Evolutionary conservation across 2,329 filamentous ascomycete species (phyloP).

Genomic region (Paraconiothyrium brasiliense): DNA sequence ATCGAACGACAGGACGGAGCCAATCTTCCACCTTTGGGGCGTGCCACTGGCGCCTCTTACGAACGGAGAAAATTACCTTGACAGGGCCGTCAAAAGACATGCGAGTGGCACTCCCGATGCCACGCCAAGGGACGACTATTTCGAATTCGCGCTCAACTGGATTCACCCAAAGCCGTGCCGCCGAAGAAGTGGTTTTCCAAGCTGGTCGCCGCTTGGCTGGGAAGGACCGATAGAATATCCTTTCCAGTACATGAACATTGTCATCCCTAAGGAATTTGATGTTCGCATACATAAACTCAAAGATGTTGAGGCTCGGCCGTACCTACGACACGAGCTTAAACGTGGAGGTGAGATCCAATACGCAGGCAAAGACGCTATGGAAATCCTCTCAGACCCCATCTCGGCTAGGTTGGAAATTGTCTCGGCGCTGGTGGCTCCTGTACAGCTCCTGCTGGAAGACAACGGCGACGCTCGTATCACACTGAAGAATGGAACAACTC

Average conservation of each 20-base stretch:
- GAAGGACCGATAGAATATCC: conserved; percentile 6
- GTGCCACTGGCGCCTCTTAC: not conserved
- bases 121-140: not conserved
- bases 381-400: not conserved
- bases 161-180: not conserved
- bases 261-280: not conserved
- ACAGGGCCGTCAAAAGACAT: no score
- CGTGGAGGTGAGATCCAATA: not conserved
- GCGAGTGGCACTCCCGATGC: not conserved
- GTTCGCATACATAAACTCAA: not conserved
- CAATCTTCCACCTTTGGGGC: not conserved
- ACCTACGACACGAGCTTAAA: not conserved
- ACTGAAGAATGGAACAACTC: not conserved
- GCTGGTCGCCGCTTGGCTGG: conserved; percentile 9
- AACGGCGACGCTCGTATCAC: not conserved
- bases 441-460: not conserved
- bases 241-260: not conserved
- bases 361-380: not conserved
- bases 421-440: not conserved
- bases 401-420: not conserved
- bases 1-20: conserved; percentile 1
- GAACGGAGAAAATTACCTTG: not conserved
- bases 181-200: not conserved
- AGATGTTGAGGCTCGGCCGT: not conserved
- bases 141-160: not conserved